These are phyloP conservation scores for Eleusine indica DNA, from an alignment of 176 grass and related monocot species.

Conservation along the genomic window DNA sequence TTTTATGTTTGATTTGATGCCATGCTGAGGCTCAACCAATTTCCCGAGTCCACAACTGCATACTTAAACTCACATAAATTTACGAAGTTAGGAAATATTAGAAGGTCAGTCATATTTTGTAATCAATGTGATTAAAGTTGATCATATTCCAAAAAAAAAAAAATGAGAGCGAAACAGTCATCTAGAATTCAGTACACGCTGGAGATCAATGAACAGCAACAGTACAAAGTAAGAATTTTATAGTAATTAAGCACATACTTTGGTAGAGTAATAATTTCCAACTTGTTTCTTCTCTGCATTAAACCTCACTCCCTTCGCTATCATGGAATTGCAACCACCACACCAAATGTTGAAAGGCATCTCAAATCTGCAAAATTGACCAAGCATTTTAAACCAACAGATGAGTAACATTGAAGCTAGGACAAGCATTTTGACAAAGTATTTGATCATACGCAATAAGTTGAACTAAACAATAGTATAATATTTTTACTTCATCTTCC, in stretches of 20 bases:
- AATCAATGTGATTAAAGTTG: neutral
- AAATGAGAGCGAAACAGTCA: neutral
- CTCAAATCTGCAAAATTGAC: constrained; percentile 66
- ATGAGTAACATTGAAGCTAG: neutral
- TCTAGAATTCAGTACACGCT: neutral
- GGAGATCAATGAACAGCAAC: neutral
- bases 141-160: too few relatives aligned
- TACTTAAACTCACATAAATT: neutral
- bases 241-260: constrained; percentile 43
- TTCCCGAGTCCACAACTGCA: neutral
- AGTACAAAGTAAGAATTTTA: neutral
- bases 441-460: neutral
- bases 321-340: constrained; percentile 98
- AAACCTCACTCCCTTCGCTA: constrained; percentile 98
- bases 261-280: constrained; percentile 97
- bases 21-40: neutral
- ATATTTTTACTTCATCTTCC: neutral
- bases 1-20: neutral
- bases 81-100: neutral
- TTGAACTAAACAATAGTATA: neutral
- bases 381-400: neutral
- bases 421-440: neutral
- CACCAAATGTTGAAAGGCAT: constrained; percentile 99
- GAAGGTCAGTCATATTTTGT: neutral
- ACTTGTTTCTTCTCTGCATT: constrained; percentile 99